Percentiles rank a stretch among this genome's conserved stretches.
Conservation (phyloP, 345 rosid genomes). For the Corchorus olitorius region DNA sequence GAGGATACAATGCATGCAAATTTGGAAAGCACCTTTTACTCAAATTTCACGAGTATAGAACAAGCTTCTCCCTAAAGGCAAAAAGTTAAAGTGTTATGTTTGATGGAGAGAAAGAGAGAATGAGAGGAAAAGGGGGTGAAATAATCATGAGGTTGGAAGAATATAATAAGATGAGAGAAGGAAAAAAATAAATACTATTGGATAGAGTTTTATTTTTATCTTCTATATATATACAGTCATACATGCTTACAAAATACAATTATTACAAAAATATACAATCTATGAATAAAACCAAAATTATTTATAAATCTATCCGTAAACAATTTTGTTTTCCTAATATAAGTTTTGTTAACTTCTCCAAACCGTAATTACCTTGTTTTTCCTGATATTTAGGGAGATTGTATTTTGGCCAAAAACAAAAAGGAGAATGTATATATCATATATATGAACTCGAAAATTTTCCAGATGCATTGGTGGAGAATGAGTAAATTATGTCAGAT, state of each 20-base stretch:
- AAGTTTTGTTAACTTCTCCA: too few relatives aligned
- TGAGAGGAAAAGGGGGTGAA: background rate
- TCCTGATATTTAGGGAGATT: too few relatives aligned
- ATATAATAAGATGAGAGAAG: background rate
- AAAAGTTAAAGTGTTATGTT: background rate
- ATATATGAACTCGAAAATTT: too few relatives aligned
- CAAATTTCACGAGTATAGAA: background rate
- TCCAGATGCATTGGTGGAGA: too few relatives aligned
- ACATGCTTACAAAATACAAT: constrained; percentile 8
- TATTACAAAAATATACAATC: background rate
- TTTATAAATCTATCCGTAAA: too few relatives aligned
- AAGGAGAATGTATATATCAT: too few relatives aligned
- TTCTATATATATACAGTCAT: background rate
- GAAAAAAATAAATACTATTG: too few relatives aligned
- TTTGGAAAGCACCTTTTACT: background rate
- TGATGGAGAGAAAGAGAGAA: background rate
- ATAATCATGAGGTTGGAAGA: constrained; percentile 15
- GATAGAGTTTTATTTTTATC: background rate
- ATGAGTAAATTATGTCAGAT: too few relatives aligned
- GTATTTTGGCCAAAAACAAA: too few relatives aligned
- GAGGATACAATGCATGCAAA: background rate
- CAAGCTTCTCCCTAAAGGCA: constrained; percentile 1
- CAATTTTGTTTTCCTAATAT: too few relatives aligned
- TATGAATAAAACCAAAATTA: background rate
- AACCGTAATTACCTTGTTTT: too few relatives aligned